Conservation (phyloP, 768 basidiomycete species). For the Clitopilus passeckerianus region DNA sequence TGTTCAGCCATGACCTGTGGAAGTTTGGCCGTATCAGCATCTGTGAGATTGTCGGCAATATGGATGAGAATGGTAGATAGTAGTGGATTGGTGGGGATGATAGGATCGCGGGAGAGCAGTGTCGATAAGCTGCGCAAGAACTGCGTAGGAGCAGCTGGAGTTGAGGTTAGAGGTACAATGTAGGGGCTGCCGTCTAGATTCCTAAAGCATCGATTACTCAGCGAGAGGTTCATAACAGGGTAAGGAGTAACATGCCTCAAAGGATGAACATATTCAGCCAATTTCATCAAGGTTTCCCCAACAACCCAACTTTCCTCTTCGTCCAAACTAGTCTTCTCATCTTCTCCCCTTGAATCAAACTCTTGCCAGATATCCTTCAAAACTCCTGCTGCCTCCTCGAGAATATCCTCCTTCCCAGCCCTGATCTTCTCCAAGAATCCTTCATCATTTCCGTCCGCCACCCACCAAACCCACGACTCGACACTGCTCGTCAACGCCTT, state of each 20-base stretch:
- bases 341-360: slow-evolving; percentile 55
- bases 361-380: slow-evolving; percentile 73
- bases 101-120: slow-evolving; percentile 60
- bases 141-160: slow-evolving; percentile 50
- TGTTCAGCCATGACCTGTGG: slow-evolving; percentile 61
- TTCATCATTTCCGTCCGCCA: slow-evolving; percentile 21
- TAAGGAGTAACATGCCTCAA: slow-evolving; percentile 38
- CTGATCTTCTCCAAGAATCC: slow-evolving; percentile 21
- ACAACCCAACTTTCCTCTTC: slow-evolving; percentile 66
- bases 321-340: slow-evolving; percentile 43
- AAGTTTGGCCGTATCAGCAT: slow-evolving; percentile 59
- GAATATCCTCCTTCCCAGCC: slow-evolving; percentile 45
- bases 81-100: slow-evolving; percentile 51
- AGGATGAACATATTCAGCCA: slow-evolving; percentile 52
- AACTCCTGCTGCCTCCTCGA: slow-evolving; percentile 67
- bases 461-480: slow-evolving; percentile 51
- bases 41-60: slow-evolving; percentile 66
- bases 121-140: slow-evolving; percentile 61
- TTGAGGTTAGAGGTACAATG: slow-evolving; percentile 49
- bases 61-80: slow-evolving; percentile 61
- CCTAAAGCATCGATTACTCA: slow-evolving; percentile 14
- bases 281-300: slow-evolving; percentile 54
- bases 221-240: not conserved
- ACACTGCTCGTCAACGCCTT: slow-evolving; percentile 49
- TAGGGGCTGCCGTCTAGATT: slow-evolving; percentile 38